Evolutionary conservation across 139 green algal species (phyloP), one percentile per base, ranked within the genome.

Genomic region (Asterochloris sp.): DNA sequence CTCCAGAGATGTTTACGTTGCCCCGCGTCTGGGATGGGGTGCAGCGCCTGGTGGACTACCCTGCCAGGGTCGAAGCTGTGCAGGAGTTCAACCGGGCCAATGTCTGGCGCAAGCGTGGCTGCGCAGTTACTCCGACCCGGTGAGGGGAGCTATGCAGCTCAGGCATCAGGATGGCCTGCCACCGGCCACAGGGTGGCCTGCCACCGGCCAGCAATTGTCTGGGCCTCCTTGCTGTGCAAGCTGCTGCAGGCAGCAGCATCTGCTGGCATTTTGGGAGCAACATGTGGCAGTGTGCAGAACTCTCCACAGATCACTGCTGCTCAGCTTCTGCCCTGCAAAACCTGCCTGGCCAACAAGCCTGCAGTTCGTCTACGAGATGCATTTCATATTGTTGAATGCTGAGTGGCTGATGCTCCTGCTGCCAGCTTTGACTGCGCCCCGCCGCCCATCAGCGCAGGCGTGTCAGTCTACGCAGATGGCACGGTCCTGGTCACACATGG

Each of bases 41-140:
- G 73, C 74, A 84, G 79, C 29, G 69, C 12, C 62, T 69, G 13
- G 47, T 73, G 27, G 67, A 87, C 27, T 84, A 78, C 27, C n/a
- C 28, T 14, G 54, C n/a, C 14, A 66, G 82, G 69, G 21, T 27
- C 11, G 12, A 28, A 61, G 83, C 76, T 12, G 89, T 91, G 71
- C 62, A 69, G 24, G 82, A 80, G 62, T 92, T 89, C 83, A 92
- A 92, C 81, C 74, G 54, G 0, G 38, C 28, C 23, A 71, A 88
- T 85, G 60, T 29, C 8, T 92, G 89, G 89, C 64, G 75, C 27
- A 92, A 92, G 84, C 83, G 89, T 10, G 89, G 85, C 62, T n/a
- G 89, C 62, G 81, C 86, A 62, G 78, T 90, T 61, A 78, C 85
- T 62, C 84, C 84, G 19, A 80, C 60, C 76, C 81, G 76, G 86